Base-by-base conservation (phyloP, 2,329 filamentous ascomycete species). In the Westerdykella ornata region DNA sequence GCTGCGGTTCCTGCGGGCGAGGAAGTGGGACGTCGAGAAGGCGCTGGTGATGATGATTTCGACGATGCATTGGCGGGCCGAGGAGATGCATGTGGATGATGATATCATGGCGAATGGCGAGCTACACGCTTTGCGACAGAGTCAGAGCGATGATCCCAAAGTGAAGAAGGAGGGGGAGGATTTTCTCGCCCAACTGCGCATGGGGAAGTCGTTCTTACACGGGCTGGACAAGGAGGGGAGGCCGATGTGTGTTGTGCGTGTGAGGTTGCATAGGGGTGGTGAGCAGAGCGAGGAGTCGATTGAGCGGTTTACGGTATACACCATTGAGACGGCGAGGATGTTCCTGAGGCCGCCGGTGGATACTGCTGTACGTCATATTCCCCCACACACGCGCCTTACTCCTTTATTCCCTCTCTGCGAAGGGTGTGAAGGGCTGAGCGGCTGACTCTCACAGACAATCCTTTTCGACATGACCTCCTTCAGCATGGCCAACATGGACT, bases 381-480 rank as follows among this genome's bases (percentile, higher is more conserved):
- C n/a, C n/a, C n/a, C n/a, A n/a, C n/a, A n/a, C n/a, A n/a, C n/a
- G n/a, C n/a, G n/a, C n/a, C n/a, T n/a, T n/a, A 4, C 12, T 16
- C 30, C 15, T 5, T 5, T 16, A 6, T 5, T n/a, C 30, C 30
- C 11, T n/a, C 14, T 28, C 7, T 51, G 17, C n/a, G n/a, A n/a
- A n/a, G n/a, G n/a, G n/a, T n/a, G n/a, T n/a, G 18, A 37, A 19
- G 18, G 20, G 34, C 31, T 42, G 31, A n/a, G 19, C 14, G 14
- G 26, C 63, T 63, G 33, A 57, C 6, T 16, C 12, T 3, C 20
- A 8, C 45, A 94, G 86, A 92, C 86, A 32, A 80, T 98, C 49
- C 71, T 98, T 35, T 98, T 98, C 60, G 92, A 98, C 65, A 90
- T 98, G 87, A 94, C 86, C 6, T 80, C 83, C 48, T 97, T 97